Percentiles rank a stretch among this genome's conserved stretches.
phyloP scores from a whole-genome alignment of 164 flowering plant species.

The Nymphaea thermarum region DNA sequence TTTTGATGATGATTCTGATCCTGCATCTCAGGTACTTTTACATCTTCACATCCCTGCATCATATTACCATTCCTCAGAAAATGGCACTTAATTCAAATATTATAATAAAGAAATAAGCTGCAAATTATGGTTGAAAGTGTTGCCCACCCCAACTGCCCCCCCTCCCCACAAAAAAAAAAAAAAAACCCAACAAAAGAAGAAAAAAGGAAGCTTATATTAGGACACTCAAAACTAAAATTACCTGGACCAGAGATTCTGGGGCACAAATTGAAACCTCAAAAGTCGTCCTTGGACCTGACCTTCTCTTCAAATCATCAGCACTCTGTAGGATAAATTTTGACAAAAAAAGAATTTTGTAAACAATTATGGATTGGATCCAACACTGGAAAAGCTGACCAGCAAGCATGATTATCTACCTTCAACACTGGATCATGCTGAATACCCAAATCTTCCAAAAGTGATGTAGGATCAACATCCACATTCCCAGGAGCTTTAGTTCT shows the following conservation, averaged over 20 bases:
- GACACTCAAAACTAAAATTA: conserved; percentile 6
- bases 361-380: too few relatives aligned
- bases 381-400: background rate
- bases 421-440: conserved; percentile 28
- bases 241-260: conserved; percentile 59
- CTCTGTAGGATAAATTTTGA: conserved; percentile 28
- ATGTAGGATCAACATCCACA: conserved; percentile 21
- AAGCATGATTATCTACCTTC: conserved; percentile 33
- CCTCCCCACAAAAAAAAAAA: too few relatives aligned
- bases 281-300: conserved; percentile 55
- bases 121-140: background rate
- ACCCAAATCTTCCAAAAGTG: conserved; percentile 31
- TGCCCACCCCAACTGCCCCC: too few relatives aligned
- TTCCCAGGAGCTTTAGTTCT: background rate
- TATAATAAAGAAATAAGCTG: background rate
- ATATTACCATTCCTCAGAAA: background rate
- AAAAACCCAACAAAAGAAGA: background rate
- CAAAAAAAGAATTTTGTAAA: background rate
- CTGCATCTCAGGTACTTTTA: background rate
- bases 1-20: background rate
- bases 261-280: conserved; percentile 73
- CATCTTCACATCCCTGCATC: background rate
- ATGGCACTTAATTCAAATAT: background rate
- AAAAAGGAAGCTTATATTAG: background rate
- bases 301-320: conserved; percentile 38